Base-by-base conservation (phyloP, 345 rosid species). In the Odontarrhena argentea region DNA sequence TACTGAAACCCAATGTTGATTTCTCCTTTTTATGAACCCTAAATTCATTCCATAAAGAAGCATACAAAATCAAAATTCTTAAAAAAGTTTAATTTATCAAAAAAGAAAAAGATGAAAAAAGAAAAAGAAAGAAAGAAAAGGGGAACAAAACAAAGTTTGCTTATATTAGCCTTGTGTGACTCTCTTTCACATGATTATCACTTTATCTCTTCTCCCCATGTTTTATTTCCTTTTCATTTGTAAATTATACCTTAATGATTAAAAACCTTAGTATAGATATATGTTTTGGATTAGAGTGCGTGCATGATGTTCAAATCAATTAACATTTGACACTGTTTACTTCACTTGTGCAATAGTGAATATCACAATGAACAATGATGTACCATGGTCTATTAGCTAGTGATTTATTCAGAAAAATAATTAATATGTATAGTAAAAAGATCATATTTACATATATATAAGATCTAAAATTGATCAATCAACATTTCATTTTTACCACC, bases 1-100 rank as follows among this genome's bases (percentile, higher is more conserved):
- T 66, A 73, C 80, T 70, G 71, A 67, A 78, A 68, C 74, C 69
- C 63, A 74, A 35, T 44, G 68, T 69, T 74, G 72, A 55, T 69
- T 73, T 66, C 71, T 74, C 58, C 79, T 67, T 69, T 78, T 69
- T 66, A 59, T 59, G 52, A 75, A 48, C 77, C 80, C 60, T 70
- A 66, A 62, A 67, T 55, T 68, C 81, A 64, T 75, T 69, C 76
- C 76, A 71, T 71, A 75, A 74, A 62, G 74, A 56, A 48, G 65
- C 46, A 69, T 12, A 35, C 22, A 15, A 34, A 48, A 2, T 66
- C 26, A 10, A 41, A 9, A 34, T 38, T 67, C 4, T 50, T 15
- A 58, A 34, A 50, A 73, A 65, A 36, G 49, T 43, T 52, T 3
- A 32, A 59, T 60, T 68, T 13, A 60, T 53, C 52, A 74, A 67